Conservation (phyloP, 352 stramenopile genomes). For the Globisporangium radiosum region DNA sequence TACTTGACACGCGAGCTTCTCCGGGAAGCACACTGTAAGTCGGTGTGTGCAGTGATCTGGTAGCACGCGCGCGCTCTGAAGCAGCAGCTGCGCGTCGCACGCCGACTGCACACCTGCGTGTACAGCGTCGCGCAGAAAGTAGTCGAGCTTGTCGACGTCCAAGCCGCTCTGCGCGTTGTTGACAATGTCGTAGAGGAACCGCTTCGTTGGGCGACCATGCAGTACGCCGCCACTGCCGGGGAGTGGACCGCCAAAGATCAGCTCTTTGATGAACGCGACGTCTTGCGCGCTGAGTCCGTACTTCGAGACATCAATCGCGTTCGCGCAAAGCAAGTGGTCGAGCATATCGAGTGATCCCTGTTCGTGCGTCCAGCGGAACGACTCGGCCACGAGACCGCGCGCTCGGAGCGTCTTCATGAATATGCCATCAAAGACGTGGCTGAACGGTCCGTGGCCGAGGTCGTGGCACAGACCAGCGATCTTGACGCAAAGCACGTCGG, state of each 20-base stretch:
- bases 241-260: conserved; percentile 65
- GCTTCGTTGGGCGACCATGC: conserved; percentile 34
- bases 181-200: conserved; percentile 87
- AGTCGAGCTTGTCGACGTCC: conserved; percentile 90
- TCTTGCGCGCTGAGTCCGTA: conserved; percentile 49
- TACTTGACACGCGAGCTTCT: conserved; percentile 80
- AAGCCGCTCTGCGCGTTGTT: conserved; percentile 84
- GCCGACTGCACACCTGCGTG: conserved; percentile 72
- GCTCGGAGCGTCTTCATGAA: conserved; percentile 54
- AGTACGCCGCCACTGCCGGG: conserved; percentile 23
- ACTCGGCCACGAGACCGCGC: conserved; percentile 22
- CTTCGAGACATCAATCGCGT: conserved; percentile 45
- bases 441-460: conserved; percentile 75
- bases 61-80: conserved; percentile 68
- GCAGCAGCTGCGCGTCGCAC: conserved; percentile 67
- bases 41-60: conserved; percentile 40
- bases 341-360: conserved; percentile 74
- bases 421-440: conserved; percentile 73
- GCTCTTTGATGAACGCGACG: conserved; percentile 70
- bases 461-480: conserved; percentile 79
- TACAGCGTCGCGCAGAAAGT: conserved; percentile 80
- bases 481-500: conserved; percentile 68
- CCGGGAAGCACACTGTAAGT: conserved; percentile 77
- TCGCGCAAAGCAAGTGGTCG: conserved; percentile 47
- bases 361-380: conserved; percentile 66